Percentiles rank a stretch among this genome's conserved stretches.
These are phyloP conservation scores for Sarocladium kiliense DNA, from an alignment of 2,329 filamentous ascomycete species.

Conservation along the genomic window DNA sequence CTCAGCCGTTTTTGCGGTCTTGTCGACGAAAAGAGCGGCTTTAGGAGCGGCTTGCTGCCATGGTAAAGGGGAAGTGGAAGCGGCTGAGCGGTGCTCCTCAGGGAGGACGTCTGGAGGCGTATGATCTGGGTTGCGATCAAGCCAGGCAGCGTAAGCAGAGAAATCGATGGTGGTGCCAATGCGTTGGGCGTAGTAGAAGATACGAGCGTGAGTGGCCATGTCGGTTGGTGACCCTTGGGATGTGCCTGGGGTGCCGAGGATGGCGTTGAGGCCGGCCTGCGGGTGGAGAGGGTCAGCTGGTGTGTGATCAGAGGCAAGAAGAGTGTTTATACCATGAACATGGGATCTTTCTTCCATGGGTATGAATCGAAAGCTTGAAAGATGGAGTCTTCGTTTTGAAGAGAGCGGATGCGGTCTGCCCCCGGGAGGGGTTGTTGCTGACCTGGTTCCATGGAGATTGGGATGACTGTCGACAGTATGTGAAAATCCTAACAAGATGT, in stretches of 20 bases:
- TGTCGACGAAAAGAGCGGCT: slow-evolving; percentile 40
- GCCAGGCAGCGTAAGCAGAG: slow-evolving; percentile 62
- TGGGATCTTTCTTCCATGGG: slow-evolving; percentile 61
- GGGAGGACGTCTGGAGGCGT: slow-evolving; percentile 30
- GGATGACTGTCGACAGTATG: background rate
- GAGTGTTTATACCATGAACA: slow-evolving; percentile 53
- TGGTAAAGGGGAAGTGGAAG: slow-evolving; percentile 19
- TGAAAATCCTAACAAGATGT: too few species aligned
- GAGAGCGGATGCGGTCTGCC: slow-evolving; percentile 32
- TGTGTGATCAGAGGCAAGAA: background rate
- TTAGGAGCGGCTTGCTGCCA: slow-evolving; percentile 49
- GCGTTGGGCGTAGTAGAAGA: slow-evolving; percentile 58
- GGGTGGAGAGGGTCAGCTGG: background rate
- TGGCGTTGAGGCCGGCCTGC: slow-evolving; percentile 57
- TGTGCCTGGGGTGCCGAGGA: slow-evolving; percentile 49
- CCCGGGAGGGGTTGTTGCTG: slow-evolving; percentile 21
- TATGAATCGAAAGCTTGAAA: slow-evolving; percentile 62
- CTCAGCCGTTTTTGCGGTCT: slow-evolving; percentile 19
- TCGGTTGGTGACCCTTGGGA: slow-evolving; percentile 41
- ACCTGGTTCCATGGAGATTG: slow-evolving; percentile 13
- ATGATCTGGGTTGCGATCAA: slow-evolving; percentile 31
- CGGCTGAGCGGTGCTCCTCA: slow-evolving; percentile 13
- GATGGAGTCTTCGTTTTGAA: slow-evolving; percentile 35
- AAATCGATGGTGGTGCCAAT: slow-evolving; percentile 57
- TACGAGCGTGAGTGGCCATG: slow-evolving; percentile 62